Evolutionary conservation across 495 filamentous ascomycete species (phyloP).

Genomic region (Tuber aestivum): DNA sequence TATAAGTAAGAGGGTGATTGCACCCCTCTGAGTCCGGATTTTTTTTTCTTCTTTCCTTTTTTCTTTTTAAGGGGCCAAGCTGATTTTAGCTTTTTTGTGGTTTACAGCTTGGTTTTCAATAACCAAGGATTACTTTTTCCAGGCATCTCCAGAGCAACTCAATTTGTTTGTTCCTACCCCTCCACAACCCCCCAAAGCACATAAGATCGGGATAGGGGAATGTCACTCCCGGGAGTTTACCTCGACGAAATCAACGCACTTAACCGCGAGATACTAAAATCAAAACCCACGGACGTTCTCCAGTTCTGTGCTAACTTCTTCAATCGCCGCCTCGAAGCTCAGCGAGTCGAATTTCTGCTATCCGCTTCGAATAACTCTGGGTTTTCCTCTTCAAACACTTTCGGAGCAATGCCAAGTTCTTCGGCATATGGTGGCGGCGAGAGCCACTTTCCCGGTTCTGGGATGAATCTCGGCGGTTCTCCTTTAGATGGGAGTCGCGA

Average conservation of each 20-base stretch:
- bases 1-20: conserved; percentile 36
- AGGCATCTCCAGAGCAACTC: conserved; percentile 11
- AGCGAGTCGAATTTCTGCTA: conserved; percentile 53
- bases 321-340: conserved; percentile 54
- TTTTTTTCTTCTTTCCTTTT: too few species aligned
- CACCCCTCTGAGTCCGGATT: conserved; percentile 21
- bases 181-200: conserved; percentile 14
- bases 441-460: conserved; percentile 51
- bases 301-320: conserved; percentile 67
- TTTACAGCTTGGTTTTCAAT: conserved; percentile 14
- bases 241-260: conserved; percentile 56
- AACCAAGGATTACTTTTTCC: conserved; percentile 14
- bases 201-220: conserved; percentile 17
- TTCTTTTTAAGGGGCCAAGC: conserved; percentile 20
- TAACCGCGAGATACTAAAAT: conserved; percentile 52
- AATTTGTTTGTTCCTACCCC: conserved; percentile 24
- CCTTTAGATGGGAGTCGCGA: conserved; percentile 48
- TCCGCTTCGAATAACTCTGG: conserved; percentile 38
- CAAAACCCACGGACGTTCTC: conserved; percentile 55
- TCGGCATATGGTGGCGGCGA: conserved; percentile 48
- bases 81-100: conserved; percentile 34
- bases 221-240: conserved; percentile 54
- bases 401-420: conserved; percentile 29
- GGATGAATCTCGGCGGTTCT: conserved; percentile 32
- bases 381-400: conserved; percentile 27